Conservation (phyloP, 1,284 basidiomycete species). For the Hypsizygus ulmarius region DNA sequence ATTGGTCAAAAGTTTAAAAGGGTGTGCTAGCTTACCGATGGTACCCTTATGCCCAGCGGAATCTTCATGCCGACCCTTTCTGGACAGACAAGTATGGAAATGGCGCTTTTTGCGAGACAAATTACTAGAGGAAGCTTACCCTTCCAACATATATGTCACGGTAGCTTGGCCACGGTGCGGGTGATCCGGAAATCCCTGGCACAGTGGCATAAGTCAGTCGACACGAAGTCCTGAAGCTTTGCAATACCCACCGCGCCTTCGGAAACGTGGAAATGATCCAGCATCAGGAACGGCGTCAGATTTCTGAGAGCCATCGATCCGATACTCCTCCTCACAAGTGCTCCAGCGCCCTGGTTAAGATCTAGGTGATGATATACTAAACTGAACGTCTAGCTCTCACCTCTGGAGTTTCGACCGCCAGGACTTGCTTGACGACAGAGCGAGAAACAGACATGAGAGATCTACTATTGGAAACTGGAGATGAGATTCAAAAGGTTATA, state of each 20-base stretch:
- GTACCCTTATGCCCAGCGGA: slow-evolving; percentile 85
- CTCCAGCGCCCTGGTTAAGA: slow-evolving; percentile 70
- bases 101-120: background rate
- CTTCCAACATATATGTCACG: slow-evolving; percentile 87
- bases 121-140: slow-evolving; percentile 39
- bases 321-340: slow-evolving; percentile 86
- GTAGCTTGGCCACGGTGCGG: slow-evolving; percentile 89
- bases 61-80: slow-evolving; percentile 85
- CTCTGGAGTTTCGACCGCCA: slow-evolving; percentile 81
- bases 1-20: background rate
- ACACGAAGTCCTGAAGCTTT: slow-evolving; percentile 7
- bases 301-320: slow-evolving; percentile 76
- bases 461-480: slow-evolving; percentile 11
- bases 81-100: slow-evolving; percentile 17
- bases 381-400: slow-evolving; percentile 31
- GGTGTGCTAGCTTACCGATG: slow-evolving; percentile 40
- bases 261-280: slow-evolving; percentile 72
- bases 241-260: slow-evolving; percentile 53
- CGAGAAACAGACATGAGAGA: slow-evolving; percentile 50
- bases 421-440: slow-evolving; percentile 69
- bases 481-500: slow-evolving; percentile 15
- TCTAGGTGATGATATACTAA: slow-evolving; percentile 1
- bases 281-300: slow-evolving; percentile 88
- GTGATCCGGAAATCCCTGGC: slow-evolving; percentile 76
- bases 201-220: background rate